Base-by-base conservation (phyloP, 2,329 filamentous ascomycete genomes). In the Onygenales sp. region DNA sequence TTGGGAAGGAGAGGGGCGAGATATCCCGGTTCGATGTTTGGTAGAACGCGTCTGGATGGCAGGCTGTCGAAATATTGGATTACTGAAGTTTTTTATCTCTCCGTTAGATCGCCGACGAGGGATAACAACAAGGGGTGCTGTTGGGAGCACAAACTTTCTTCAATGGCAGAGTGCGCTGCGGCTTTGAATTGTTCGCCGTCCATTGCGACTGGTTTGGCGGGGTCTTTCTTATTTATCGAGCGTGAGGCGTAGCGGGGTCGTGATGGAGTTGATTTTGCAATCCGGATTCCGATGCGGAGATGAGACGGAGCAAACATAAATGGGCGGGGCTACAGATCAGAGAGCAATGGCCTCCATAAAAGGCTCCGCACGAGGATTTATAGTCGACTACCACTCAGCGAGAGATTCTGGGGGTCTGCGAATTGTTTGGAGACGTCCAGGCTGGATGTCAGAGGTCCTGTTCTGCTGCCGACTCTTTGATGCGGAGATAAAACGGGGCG, bases 1-100 rank as follows among this genome's bases (percentile, higher is more conserved):
- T 76, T 40, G 71, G 92, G 92, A 21, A 97, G 82, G 6, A 93
- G 79, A 45, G 87, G 84, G 47, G 83, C 81, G 8, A 97, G 82
- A 67, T 95, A 97, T 53, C 92, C 92, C 0, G 92, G 92, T 55
- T 86, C 75, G 49, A 96, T 85, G 51, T 80, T 80, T 10, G 91
- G 86, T 7, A 94, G 75, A 39, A 95, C 90, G 45, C 81, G 82
- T 14, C 83, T 82, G 2, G 81, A 75, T 49, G 81, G 75, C 52
- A 96, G 77, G 21, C 77, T 86, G 57, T 91, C 83, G 66, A 93
- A 92, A 75, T 96, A 95, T 52, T 83, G 77, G 64, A 88, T 83
- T 64, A 96, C 88, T 93, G 63, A 5, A 47, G 17, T 10, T 52
- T 11, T 14, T 37, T 50, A 32, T 32, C 17, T 42, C 27, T 49